A percentile compares a stretch with the other conserved stretches of the same genome.
Evolutionary conservation across 2,329 filamentous ascomycete genomes (phyloP).

Genomic region (Aspergillus ruber): DNA sequence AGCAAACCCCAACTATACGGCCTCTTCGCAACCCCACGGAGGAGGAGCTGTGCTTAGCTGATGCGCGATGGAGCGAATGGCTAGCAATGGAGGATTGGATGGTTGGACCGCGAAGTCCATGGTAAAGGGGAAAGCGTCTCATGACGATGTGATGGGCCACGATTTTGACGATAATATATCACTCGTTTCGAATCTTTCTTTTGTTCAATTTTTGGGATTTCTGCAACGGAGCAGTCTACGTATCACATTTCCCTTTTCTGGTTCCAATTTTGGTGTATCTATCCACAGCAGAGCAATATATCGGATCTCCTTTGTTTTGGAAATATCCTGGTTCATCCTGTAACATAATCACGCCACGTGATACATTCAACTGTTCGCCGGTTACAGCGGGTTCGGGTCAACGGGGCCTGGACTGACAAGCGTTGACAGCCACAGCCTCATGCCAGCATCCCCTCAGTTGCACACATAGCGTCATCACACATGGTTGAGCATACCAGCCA

Average conservation of each 20-base stretch:
- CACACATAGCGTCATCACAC: too few species aligned
- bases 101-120: conserved; percentile 62
- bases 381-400: too few species aligned
- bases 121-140: conserved; percentile 11
- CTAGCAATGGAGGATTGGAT: conserved; percentile 98
- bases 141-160: conserved; percentile 17
- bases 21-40: conserved; percentile 69
- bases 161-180: conserved; percentile 16
- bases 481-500: not conserved
- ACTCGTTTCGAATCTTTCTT: conserved; percentile 5
- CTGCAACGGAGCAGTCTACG: not conserved
- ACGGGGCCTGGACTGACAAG: too few species aligned
- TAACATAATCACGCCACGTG: too few species aligned
- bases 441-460: too few species aligned
- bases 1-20: conserved; percentile 77
- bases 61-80: conserved; percentile 88
- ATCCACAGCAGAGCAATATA: not conserved
- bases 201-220: not conserved
- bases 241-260: not conserved
- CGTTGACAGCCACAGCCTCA: too few species aligned
- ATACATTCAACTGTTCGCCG: too few species aligned
- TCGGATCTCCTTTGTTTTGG: not conserved
- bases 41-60: conserved; percentile 73
- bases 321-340: not conserved
- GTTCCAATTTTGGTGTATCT: not conserved